phyloP scores from a whole-genome alignment of 2,329 filamentous ascomycete genomes.

The Scolecobasidium constrictum region DNA sequence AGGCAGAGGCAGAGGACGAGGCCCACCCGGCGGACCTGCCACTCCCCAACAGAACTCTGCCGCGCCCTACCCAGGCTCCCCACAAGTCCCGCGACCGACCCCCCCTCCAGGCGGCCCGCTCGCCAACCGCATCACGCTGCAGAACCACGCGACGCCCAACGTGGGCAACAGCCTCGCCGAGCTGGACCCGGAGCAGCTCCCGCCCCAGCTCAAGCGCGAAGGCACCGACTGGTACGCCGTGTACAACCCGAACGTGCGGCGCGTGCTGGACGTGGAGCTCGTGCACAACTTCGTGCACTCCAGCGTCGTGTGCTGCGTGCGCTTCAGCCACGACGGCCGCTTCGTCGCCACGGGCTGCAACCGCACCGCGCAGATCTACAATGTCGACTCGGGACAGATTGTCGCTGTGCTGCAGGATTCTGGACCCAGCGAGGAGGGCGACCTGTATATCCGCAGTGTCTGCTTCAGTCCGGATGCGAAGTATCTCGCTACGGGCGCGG shows the following conservation, averaged over 20 bases:
- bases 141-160: slow-evolving; percentile 23
- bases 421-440: slow-evolving; percentile 73
- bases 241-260: slow-evolving; percentile 86
- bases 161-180: slow-evolving; percentile 69
- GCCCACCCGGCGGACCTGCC: slow-evolving; percentile 54
- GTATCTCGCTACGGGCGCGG: slow-evolving; percentile 88
- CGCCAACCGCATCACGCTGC: slow-evolving; percentile 20
- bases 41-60: slow-evolving; percentile 88
- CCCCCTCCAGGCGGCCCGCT: slow-evolving; percentile 40
- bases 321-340: slow-evolving; percentile 92
- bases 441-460: slow-evolving; percentile 93
- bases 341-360: slow-evolving; percentile 97
- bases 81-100: slow-evolving; percentile 78
- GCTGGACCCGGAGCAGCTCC: slow-evolving; percentile 75
- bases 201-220: slow-evolving; percentile 78
- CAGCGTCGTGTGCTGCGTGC: slow-evolving; percentile 95
- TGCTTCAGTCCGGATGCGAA: slow-evolving; percentile 97
- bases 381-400: slow-evolving; percentile 77
- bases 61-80: slow-evolving; percentile 79
- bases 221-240: slow-evolving; percentile 91
- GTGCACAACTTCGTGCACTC: slow-evolving; percentile 89
- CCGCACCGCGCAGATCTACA: slow-evolving; percentile 97
- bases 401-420: slow-evolving; percentile 87
- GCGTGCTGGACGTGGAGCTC: slow-evolving; percentile 83
- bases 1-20: slow-evolving; percentile 53